Evolutionary conservation across 2,329 filamentous ascomycete genomes (phyloP).

Genomic region (Trichophyton rubrum): DNA sequence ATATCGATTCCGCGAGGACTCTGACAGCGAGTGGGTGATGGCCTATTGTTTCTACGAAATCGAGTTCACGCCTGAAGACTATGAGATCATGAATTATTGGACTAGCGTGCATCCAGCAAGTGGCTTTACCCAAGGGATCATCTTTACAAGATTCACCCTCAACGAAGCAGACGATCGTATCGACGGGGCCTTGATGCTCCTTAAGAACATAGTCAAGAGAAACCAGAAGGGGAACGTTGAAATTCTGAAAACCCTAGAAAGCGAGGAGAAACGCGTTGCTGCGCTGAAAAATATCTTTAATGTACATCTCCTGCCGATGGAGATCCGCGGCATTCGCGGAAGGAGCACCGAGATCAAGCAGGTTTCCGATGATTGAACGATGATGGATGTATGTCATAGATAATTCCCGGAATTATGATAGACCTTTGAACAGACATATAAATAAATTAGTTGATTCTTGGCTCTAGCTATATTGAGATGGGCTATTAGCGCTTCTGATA

Average conservation of each 20-base stretch:
- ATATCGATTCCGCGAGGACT: constrained; percentile 45
- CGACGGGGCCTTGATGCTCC: constrained; percentile 43
- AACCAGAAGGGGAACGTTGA: constrained; percentile 41
- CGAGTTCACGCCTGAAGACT: constrained; percentile 52
- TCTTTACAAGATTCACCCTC: constrained; percentile 45
- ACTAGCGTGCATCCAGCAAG: constrained; percentile 39
- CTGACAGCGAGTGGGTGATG: constrained; percentile 42
- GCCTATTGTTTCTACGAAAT: constrained; percentile 55
- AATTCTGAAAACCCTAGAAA: constrained; percentile 36
- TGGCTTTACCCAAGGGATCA: constrained; percentile 43
- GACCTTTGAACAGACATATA: neutral
- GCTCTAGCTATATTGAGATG: constrained; percentile 24
- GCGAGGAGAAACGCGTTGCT: constrained; percentile 42
- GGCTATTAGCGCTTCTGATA: neutral
- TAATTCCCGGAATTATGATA: constrained; percentile 1
- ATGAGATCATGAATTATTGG: constrained; percentile 47
- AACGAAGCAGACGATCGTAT: constrained; percentile 36
- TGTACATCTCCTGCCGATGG: constrained; percentile 40
- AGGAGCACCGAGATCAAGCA: constrained; percentile 31
- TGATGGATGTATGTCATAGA: neutral
- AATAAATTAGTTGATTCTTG: constrained; percentile 25
- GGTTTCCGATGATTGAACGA: constrained; percentile 17
- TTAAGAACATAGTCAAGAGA: constrained; percentile 41
- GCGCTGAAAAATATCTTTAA: constrained; percentile 42
- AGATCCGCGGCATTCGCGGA: constrained; percentile 40